phyloP scores from a whole-genome alignment of 2,329 filamentous ascomycete species.

The Fusarium siculi region DNA sequence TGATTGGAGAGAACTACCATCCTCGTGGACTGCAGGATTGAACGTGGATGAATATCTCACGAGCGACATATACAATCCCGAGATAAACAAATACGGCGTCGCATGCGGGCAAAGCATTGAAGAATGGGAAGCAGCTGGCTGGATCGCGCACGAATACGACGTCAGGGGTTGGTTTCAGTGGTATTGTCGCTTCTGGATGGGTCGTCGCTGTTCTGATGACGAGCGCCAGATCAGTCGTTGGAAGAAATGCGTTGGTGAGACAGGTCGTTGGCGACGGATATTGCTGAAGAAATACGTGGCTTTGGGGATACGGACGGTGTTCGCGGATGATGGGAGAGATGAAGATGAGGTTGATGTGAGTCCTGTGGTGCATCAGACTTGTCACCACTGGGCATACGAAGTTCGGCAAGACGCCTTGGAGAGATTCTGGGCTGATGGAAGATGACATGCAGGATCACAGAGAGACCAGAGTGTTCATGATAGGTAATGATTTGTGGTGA shows the following conservation, averaged over 20 bases:
- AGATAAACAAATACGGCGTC: conserved; percentile 22
- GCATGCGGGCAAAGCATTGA: conserved; percentile 20
- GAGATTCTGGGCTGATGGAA: conserved; percentile 4
- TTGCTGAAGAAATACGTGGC: conserved; percentile 14
- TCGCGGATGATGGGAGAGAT: conserved; percentile 3
- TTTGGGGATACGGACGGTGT: conserved; percentile 16
- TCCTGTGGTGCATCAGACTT: conserved; percentile 22
- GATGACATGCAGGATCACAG: neutral
- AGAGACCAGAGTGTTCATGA: too few relatives aligned
- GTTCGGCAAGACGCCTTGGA: conserved; percentile 11
- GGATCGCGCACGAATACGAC: conserved; percentile 20
- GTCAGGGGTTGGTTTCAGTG: conserved; percentile 20
- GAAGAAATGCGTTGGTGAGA: conserved; percentile 23
- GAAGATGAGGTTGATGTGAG: conserved; percentile 7
- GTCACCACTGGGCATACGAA: conserved; percentile 24
- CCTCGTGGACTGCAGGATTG: conserved; percentile 1
- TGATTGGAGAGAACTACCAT: conserved; percentile 12
- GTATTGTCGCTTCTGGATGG: conserved; percentile 24
- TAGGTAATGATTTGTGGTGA: too few relatives aligned
- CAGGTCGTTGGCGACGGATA: conserved; percentile 14
- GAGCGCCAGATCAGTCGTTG: conserved; percentile 26
- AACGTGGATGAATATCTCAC: conserved; percentile 4
- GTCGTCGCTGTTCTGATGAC: conserved; percentile 7
- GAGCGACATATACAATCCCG: neutral
- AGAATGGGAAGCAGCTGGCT: conserved; percentile 25